Evolutionary conservation across 208 protist species (phyloP).

Genomic region (Spongospora subterranea): DNA sequence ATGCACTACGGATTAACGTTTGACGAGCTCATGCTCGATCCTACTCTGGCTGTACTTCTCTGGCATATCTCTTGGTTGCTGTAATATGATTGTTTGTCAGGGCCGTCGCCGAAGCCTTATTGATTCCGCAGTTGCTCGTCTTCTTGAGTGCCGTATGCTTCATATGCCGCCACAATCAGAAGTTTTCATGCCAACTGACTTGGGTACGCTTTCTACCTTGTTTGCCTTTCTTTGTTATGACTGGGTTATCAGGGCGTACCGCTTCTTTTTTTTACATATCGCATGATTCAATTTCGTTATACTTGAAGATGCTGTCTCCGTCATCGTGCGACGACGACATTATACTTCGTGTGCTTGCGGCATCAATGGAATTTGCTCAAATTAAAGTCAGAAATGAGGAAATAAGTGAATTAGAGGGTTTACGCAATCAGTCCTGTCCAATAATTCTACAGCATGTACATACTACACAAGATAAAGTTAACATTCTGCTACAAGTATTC

Average conservation of each 20-base stretch:
- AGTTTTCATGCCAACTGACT: constrained; percentile 37
- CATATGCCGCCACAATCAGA: not conserved
- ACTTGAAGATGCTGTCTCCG: not conserved
- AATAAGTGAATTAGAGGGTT: not conserved
- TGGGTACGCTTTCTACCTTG: too few species aligned
- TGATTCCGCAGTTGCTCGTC: constrained; percentile 85
- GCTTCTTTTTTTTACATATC: constrained; percentile 48
- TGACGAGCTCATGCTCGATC: constrained; percentile 79
- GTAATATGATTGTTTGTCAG: too few species aligned
- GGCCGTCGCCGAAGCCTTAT: constrained; percentile 92
- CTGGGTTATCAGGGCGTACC: too few species aligned
- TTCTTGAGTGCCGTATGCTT: constrained; percentile 73
- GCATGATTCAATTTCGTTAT: constrained; percentile 1
- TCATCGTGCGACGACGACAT: not conserved
- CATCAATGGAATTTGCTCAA: constrained; percentile 27
- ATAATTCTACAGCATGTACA: not conserved
- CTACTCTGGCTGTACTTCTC: constrained; percentile 71
- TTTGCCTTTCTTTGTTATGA: too few species aligned
- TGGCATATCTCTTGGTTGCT: too few species aligned
- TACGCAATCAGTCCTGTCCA: not conserved
- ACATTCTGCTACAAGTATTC: constrained; percentile 89
- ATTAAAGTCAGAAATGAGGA: constrained; percentile 34
- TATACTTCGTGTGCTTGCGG: constrained; percentile 7
- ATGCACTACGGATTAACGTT: constrained; percentile 88
- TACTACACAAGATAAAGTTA: constrained; percentile 87